phyloP scores from a whole-genome alignment of 2,329 filamentous ascomycete genomes.

The Aspergillus oerlinghausenensis region DNA sequence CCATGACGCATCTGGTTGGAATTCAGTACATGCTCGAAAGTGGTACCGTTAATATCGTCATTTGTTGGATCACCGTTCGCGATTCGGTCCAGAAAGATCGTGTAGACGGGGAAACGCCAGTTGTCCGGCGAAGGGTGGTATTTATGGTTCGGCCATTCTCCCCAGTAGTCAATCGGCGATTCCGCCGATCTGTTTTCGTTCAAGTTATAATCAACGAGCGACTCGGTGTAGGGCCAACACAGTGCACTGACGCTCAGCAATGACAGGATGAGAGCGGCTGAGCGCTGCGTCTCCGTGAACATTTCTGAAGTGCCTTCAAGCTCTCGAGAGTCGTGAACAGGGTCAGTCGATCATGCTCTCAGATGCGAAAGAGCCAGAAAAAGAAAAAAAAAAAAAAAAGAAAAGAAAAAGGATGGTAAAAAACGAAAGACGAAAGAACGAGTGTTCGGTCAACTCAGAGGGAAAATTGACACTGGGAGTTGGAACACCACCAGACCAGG shows the following conservation, averaged over 20 bases:
- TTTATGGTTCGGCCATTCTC: constrained; percentile 49
- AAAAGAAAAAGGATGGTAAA: neutral
- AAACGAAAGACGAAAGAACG: neutral
- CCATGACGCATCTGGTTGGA: constrained; percentile 60
- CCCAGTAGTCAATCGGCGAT: constrained; percentile 54
- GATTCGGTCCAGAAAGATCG: constrained; percentile 58
- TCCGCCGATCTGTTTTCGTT: constrained; percentile 54
- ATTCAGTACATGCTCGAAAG: constrained; percentile 56
- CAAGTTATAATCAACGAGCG: constrained; percentile 52
- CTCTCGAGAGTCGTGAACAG: neutral
- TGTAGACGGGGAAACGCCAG: constrained; percentile 63
- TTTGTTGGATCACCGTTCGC: constrained; percentile 61
- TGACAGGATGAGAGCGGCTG: neutral
- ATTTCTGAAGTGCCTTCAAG: neutral
- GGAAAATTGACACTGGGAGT: neutral
- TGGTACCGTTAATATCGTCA: constrained; percentile 57
- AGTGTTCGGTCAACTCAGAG: neutral
- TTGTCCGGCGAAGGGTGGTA: constrained; percentile 55
- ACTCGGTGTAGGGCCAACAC: constrained; percentile 44
- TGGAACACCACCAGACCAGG: neutral
- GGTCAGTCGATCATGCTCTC: neutral
- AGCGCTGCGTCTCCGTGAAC: neutral
- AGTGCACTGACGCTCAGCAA: constrained; percentile 2
- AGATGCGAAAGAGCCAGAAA: neutral
- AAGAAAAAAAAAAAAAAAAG: neutral